Evolutionary conservation across 2,329 filamentous ascomycete genomes (phyloP), one percentile per base, ranked within the genome.

Genomic region (Beauveria australis): DNA sequence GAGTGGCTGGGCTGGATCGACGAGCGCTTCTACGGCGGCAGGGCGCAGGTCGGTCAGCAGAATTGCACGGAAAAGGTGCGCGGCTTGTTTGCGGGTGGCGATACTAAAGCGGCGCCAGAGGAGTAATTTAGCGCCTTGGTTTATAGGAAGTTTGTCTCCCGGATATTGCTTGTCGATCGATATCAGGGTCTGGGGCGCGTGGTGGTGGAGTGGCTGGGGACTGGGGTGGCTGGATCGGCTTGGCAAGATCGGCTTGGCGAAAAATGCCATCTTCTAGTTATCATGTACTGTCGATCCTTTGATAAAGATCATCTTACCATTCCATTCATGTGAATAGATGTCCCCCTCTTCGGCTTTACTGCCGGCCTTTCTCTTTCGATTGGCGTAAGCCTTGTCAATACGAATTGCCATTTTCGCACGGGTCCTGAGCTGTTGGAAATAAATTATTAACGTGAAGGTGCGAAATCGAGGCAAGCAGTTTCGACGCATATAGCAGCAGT

Each of bases 1-100:
- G 61, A 62, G 49, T 62, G 61, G 61, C 14, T 62, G 5, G 33
- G 40, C 16, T 62, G 55, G 51, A 59, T 62, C 6, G 61, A 62
- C 3, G 49, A 54, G 30, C 41, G 33, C 2, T 62, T 62, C 54
- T 26, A 24, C 19, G 51, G 44, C 14, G 9, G 53, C 9, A 1
- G 3, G 12, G 18, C 19, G 24, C 18, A 12, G 19, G n/a, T 10
- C 30, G 37, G 37, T 4, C 5, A 6, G 37, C 51, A 51, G 37
- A 58, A 51, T 3, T 59, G 56, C 37, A 52, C 56, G 6, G 40
- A 52, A 19, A 16, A 33, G 37, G 22, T 7, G 37, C 33, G 48
- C 7, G 12, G 6, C 5, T n/a, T 44, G 47, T 33, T 59, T 30
- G 28, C 19, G 2, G 43, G 43, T 10, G 40, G 30, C n/a, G 28